phyloP scores from a whole-genome alignment of 768 basidiomycete species.

The Pisolithus tinctorius region DNA sequence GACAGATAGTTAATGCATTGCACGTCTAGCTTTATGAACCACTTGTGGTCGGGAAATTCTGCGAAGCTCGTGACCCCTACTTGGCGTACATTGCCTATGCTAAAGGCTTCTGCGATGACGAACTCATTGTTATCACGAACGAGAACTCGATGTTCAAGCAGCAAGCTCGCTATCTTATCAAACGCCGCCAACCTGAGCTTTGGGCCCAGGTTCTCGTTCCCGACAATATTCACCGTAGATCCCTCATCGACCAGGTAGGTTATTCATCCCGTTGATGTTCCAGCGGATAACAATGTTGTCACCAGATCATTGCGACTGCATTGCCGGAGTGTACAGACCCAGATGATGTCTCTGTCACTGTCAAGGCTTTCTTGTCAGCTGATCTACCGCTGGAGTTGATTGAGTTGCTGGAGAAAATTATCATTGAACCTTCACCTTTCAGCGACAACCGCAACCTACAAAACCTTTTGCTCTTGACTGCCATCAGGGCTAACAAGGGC shows the following conservation, averaged over 20 bases:
- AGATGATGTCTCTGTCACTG: constrained; percentile 96
- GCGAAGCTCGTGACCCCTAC: constrained; percentile 97
- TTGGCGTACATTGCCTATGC: constrained; percentile 99
- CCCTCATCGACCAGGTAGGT: constrained; percentile 84
- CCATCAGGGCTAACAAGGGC: constrained; percentile 96
- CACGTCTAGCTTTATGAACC: constrained; percentile 82
- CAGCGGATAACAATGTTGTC: not conserved
- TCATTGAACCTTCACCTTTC: constrained; percentile 95
- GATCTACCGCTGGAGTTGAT: constrained; percentile 97
- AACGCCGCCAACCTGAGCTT: constrained; percentile 89
- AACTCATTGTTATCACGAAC: constrained; percentile 94
- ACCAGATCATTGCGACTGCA: constrained; percentile 85
- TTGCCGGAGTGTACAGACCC: constrained; percentile 96
- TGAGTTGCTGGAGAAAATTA: constrained; percentile 96
- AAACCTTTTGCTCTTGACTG: constrained; percentile 90
- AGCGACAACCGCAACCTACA: constrained; percentile 96
- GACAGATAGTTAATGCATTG: constrained; percentile 6
- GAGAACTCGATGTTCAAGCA: constrained; percentile 99
- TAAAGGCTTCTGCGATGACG: constrained; percentile 97
- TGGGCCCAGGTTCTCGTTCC: constrained; percentile 92
- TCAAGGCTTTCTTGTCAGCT: constrained; percentile 96
- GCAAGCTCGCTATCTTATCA: constrained; percentile 95
- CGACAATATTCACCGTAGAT: constrained; percentile 88
- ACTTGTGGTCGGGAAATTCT: constrained; percentile 96
- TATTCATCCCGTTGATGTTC: not conserved